Conservation (phyloP, 108 stramenopile genomes). For the Nitzschia sp. region DNA sequence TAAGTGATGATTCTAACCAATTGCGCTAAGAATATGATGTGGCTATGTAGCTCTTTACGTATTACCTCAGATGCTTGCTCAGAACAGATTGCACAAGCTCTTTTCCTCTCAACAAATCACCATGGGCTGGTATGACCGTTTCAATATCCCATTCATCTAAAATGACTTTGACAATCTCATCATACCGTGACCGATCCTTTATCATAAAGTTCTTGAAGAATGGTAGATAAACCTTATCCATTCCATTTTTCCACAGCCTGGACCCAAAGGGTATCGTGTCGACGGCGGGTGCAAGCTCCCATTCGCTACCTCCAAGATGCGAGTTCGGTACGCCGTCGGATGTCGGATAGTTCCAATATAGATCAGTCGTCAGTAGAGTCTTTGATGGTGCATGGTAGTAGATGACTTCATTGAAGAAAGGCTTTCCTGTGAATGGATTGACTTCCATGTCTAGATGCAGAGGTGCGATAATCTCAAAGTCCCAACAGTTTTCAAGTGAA, state of each 20-base stretch:
- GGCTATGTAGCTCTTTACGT: too few species aligned
- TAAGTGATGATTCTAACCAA: too few species aligned
- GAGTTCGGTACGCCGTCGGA: conserved; percentile 68
- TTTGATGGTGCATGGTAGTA: conserved; percentile 72
- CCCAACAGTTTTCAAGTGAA: conserved; percentile 51
- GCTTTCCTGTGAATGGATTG: conserved; percentile 78
- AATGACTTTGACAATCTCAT: conserved; percentile 26
- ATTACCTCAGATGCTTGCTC: conserved; percentile 27
- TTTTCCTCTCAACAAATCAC: conserved; percentile 78
- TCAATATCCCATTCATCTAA: conserved; percentile 75
- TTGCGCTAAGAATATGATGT: too few species aligned
- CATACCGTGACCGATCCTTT: conserved; percentile 37
- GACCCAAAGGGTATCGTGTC: conserved; percentile 65
- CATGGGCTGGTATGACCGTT: conserved; percentile 79
- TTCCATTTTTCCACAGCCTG: conserved; percentile 74
- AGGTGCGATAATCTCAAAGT: conserved; percentile 60
- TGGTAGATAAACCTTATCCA: conserved; percentile 80
- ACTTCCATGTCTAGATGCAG: conserved; percentile 72
- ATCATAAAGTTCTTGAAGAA: conserved; percentile 88
- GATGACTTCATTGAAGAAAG: conserved; percentile 88
- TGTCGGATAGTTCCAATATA: conserved; percentile 88
- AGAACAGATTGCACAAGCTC: conserved; percentile 54
- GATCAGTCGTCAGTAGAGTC: conserved; percentile 75
- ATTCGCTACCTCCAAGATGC: conserved; percentile 41
- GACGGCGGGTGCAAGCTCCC: conserved; percentile 75